phyloP scores from a whole-genome alignment of 2,329 filamentous ascomycete species.

The Penicillium frequentans region DNA sequence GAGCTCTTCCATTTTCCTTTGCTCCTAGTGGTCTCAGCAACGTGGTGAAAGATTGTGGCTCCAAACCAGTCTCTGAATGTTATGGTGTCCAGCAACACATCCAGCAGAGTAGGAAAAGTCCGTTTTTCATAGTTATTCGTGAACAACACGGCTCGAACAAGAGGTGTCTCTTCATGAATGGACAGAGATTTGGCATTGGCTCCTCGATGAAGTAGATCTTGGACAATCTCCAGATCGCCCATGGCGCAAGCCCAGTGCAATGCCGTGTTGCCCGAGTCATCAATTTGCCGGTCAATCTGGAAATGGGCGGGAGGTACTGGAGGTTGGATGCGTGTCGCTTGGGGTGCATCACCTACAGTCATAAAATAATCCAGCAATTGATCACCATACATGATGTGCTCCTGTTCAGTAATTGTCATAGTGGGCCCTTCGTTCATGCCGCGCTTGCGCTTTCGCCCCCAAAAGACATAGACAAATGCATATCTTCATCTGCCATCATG shows the following conservation, averaged over 20 bases:
- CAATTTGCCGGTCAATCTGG: constrained; percentile 87
- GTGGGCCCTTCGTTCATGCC: constrained; percentile 60
- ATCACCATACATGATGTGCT: constrained; percentile 89
- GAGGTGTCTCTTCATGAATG: constrained; percentile 74
- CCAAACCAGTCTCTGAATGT: constrained; percentile 76
- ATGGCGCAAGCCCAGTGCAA: constrained; percentile 97
- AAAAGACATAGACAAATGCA: constrained; percentile 65
- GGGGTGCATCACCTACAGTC: constrained; percentile 73
- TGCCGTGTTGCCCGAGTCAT: constrained; percentile 87
- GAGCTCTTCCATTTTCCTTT: constrained; percentile 86
- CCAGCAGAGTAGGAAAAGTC: constrained; percentile 81
- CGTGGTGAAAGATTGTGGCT: constrained; percentile 91
- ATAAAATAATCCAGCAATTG: constrained; percentile 96
- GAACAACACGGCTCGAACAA: constrained; percentile 93
- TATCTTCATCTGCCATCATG: constrained; percentile 80
- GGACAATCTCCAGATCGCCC: constrained; percentile 91
- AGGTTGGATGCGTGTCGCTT: constrained; percentile 55
- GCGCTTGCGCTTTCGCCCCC: constrained; percentile 75
- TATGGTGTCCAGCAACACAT: constrained; percentile 79
- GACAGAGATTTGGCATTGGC: constrained; percentile 73
- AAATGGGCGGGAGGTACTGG: constrained; percentile 84
- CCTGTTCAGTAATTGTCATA: constrained; percentile 67
- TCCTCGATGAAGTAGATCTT: constrained; percentile 77
- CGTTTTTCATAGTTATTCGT: constrained; percentile 96
- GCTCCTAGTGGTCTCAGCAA: constrained; percentile 81